Conservation (phyloP, 2,329 filamentous ascomycete species). For the Colletotrichum melonis region DNA sequence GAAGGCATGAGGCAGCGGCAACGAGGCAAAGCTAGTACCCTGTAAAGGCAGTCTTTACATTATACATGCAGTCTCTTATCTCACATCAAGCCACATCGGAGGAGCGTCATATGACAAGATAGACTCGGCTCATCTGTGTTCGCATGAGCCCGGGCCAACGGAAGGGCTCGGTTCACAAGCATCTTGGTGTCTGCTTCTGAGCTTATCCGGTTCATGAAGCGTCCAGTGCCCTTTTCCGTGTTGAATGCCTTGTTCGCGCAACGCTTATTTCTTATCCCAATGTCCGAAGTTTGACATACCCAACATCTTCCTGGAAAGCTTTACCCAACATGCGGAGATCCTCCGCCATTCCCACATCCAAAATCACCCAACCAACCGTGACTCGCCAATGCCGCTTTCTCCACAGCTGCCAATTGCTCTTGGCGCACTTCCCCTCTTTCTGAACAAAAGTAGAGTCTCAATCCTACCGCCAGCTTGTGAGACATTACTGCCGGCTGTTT, state of each 20-base stretch:
- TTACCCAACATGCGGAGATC: slow-evolving; percentile 10
- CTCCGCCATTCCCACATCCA: slow-evolving; percentile 12
- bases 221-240: neutral
- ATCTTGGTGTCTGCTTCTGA: no score
- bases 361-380: neutral
- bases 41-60: neutral
- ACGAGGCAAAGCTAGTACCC: neutral
- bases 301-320: neutral
- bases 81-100: neutral
- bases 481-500: neutral
- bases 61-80: neutral
- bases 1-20: neutral
- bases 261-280: neutral
- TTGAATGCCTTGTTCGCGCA: neutral
- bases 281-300: neutral
- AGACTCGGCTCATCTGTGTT: neutral
- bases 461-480: neutral
- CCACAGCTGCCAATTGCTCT: slow-evolving; percentile 4
- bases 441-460: neutral
- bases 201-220: neutral
- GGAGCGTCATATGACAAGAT: neutral
- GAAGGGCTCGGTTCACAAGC: neutral
- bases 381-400: slow-evolving; percentile 18
- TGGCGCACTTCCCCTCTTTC: neutral
- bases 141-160: no score